Percentiles rank a stretch among this genome's conserved stretches.
phyloP scores from a whole-genome alignment of 805 yeast genomes.

The Sugiyamaella lignohabitans region DNA sequence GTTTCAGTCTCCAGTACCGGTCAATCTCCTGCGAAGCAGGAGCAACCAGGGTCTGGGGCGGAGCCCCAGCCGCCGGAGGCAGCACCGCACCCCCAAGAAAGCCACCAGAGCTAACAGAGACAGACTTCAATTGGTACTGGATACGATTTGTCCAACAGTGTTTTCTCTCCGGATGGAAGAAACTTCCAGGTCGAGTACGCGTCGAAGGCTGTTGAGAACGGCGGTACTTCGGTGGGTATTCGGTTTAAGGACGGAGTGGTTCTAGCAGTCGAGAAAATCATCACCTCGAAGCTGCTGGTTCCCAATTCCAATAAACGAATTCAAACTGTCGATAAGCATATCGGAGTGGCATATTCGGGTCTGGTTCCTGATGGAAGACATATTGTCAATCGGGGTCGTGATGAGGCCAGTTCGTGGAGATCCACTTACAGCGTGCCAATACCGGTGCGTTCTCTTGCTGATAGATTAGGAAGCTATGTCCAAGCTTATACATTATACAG shows the following conservation, averaged over 20 bases:
- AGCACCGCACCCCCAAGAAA: neutral
- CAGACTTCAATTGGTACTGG: conserved; percentile 97
- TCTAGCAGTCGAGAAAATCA: conserved; percentile 93
- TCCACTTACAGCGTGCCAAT: conserved; percentile 69
- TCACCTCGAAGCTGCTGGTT: conserved; percentile 78
- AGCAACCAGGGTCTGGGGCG: too few species aligned
- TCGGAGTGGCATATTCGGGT: conserved; percentile 92
- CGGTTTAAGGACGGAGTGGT: conserved; percentile 90
- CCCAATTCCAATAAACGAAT: conserved; percentile 86
- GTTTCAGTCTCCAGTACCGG: too few species aligned
- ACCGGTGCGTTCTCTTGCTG: conserved; percentile 74
- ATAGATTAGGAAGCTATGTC: conserved; percentile 81
- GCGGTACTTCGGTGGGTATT: conserved; percentile 91
- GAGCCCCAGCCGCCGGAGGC: conserved; percentile 1
- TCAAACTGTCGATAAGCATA: conserved; percentile 87
- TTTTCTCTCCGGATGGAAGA: conserved; percentile 67
- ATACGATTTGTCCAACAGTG: conserved; percentile 95
- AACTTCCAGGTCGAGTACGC: conserved; percentile 96
- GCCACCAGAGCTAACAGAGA: neutral
- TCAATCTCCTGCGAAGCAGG: too few species aligned
- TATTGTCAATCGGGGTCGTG: conserved; percentile 85
- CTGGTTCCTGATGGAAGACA: conserved; percentile 95
- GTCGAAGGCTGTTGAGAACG: conserved; percentile 93
- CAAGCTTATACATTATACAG: conserved; percentile 94
- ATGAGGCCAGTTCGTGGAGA: conserved; percentile 78